Evolutionary conservation across 2,329 filamentous ascomycete species (phyloP).

Genomic region (Diaporthe citrichinensis): DNA sequence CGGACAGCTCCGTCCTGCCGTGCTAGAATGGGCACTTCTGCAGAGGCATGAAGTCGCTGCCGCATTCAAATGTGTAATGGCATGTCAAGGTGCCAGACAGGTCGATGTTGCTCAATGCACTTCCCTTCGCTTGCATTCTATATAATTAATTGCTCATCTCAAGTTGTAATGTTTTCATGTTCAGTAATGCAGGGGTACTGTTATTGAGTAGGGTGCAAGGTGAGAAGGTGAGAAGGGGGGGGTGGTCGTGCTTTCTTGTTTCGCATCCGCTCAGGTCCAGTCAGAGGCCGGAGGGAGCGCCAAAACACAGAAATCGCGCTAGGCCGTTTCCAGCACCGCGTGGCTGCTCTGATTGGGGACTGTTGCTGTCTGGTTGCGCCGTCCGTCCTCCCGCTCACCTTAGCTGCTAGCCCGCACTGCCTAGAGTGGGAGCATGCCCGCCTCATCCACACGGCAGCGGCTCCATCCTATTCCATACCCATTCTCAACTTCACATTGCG

Average conservation of each 20-base stretch:
- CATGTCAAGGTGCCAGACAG: neutral
- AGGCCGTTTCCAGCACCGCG: conserved; percentile 23
- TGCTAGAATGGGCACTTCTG: neutral
- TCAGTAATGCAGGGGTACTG: neutral
- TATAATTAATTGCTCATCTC: neutral
- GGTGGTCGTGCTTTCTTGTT: conserved; percentile 17
- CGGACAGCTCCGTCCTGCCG: neutral
- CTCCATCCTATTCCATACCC: conserved; percentile 32
- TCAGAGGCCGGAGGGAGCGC: conserved; percentile 19
- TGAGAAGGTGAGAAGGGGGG: neutral
- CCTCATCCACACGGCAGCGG: conserved; percentile 24
- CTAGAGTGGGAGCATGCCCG: conserved; percentile 27
- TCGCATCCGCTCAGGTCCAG: conserved; percentile 24
- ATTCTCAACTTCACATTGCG: conserved; percentile 22
- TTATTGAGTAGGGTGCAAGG: neutral
- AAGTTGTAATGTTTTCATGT: conserved; percentile 1
- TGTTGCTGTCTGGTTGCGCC: conserved; percentile 28
- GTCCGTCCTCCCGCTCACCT: conserved; percentile 20
- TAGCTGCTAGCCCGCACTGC: conserved; percentile 31
- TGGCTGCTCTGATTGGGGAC: conserved; percentile 36
- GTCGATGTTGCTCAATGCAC: neutral
- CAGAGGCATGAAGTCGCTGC: neutral
- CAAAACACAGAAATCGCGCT: conserved; percentile 35
- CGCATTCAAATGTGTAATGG: neutral
- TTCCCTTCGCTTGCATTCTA: neutral